A percentile compares a stretch with the other conserved stretches of the same genome.
phyloP scores from a whole-genome alignment of 805 yeast species.

The Teunomyces barrocoloradensis region DNA sequence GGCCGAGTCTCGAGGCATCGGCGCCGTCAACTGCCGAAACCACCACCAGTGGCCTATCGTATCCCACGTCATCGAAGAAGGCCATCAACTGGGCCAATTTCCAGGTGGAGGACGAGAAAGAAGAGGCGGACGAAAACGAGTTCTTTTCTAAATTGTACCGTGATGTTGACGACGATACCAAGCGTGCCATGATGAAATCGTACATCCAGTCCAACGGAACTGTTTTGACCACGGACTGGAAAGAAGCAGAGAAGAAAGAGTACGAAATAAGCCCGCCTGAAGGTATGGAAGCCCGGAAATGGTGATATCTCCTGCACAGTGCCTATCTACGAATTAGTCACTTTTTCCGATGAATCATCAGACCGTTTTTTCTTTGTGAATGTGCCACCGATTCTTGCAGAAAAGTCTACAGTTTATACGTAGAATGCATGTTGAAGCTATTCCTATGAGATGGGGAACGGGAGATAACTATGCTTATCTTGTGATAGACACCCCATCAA shows the following conservation, averaged over 20 bases:
- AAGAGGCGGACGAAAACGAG: constrained; percentile 50
- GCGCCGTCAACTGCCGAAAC: constrained; percentile 9
- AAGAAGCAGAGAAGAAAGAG: constrained; percentile 64
- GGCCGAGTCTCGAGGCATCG: constrained; percentile 52
- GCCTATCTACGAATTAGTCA: not conserved
- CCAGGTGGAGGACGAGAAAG: constrained; percentile 45
- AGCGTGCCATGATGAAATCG: constrained; percentile 95
- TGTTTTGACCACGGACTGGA: constrained; percentile 90
- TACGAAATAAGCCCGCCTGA: constrained; percentile 75
- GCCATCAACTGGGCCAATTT: constrained; percentile 66
- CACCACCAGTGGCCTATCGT: constrained; percentile 21
- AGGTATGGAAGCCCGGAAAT: constrained; percentile 61
- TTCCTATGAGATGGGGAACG: constrained; percentile 93
- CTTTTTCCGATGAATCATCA: not conserved
- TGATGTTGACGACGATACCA: constrained; percentile 82
- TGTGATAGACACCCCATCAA: constrained; percentile 63
- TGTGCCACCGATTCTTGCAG: not conserved
- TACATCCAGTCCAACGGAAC: constrained; percentile 94
- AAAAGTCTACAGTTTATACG: constrained; percentile 17
- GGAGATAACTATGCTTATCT: constrained; percentile 92
- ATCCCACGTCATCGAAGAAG: constrained; percentile 66
- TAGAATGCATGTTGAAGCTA: constrained; percentile 75
- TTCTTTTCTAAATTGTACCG: constrained; percentile 76
- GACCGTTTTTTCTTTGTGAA: not conserved
- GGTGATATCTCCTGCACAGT: constrained; percentile 23